These are phyloP conservation scores for Penicillium dipodomyicola DNA, from an alignment of 495 filamentous ascomycete species.

Conservation along the genomic window DNA sequence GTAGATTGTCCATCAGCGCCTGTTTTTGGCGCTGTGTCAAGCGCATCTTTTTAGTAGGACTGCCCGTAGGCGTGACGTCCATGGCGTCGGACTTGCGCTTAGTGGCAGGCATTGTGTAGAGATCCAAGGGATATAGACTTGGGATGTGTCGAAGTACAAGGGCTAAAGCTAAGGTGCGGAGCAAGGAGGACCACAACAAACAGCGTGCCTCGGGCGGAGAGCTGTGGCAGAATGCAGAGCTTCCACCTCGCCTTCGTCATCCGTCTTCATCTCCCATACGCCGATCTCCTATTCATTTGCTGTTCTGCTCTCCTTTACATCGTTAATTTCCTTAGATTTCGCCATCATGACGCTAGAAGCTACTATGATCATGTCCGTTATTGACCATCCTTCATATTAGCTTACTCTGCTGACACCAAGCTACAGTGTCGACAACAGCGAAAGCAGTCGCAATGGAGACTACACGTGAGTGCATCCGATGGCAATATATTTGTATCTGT, in stretches of 20 bases:
- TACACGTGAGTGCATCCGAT: conserved; percentile 54
- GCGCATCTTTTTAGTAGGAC: conserved; percentile 58
- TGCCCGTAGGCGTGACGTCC: conserved; percentile 49
- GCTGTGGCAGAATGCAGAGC: conserved; percentile 28
- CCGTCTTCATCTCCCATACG: conserved; percentile 17
- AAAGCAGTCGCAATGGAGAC: conserved; percentile 95
- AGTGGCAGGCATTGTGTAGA: conserved; percentile 51
- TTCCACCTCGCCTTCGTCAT: conserved; percentile 21
- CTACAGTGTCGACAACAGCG: conserved; percentile 89
- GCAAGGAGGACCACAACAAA: conserved; percentile 31
- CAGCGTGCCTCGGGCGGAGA: conserved; percentile 22
- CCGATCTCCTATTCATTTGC: conserved; percentile 9
- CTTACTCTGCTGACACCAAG: conserved; percentile 25
- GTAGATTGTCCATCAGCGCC: conserved; percentile 85
- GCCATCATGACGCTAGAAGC: conserved; percentile 70
- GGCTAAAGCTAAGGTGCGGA: conserved; percentile 22
- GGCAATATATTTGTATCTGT: conserved; percentile 2
- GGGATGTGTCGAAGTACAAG: conserved; percentile 11
- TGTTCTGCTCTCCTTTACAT: conserved; percentile 8
- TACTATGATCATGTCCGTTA: conserved; percentile 68
- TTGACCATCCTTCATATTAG: conserved; percentile 17
- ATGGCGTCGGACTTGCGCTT: conserved; percentile 58
- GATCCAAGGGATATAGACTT: conserved; percentile 13
- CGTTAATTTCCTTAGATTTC: conserved; percentile 12
- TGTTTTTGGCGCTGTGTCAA: conserved; percentile 81